Percentiles rank a stretch among this genome's conserved stretches.
phyloP scores from a whole-genome alignment of 78 protist genomes.

The Dictyostelium intermedium region DNA sequence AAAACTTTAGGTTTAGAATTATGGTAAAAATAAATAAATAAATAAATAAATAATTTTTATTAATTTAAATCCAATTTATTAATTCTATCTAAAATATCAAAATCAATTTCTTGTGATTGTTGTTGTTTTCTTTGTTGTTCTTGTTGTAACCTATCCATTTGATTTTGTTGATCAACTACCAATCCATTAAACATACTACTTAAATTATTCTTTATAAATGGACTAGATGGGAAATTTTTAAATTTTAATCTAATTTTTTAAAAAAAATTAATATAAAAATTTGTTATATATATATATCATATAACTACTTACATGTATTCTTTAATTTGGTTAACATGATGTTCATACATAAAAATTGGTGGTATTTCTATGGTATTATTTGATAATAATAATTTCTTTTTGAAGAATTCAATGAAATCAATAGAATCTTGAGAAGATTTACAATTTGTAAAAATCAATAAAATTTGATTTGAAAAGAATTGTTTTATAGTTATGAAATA shows the following conservation, averaged over 20 bases:
- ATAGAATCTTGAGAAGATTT: not conserved
- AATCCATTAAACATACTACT: not conserved
- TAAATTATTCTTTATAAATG: not conserved
- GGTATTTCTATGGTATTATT: not conserved
- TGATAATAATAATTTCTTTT: not conserved
- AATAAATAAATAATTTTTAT: not conserved
- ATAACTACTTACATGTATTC: conserved; percentile 2
- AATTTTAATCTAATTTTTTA: not conserved
- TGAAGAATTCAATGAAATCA: not conserved
- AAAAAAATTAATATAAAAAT: not conserved
- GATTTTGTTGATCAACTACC: not conserved
- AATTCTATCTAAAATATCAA: not conserved
- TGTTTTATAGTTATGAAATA: not conserved
- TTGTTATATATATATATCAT: too few relatives aligned
- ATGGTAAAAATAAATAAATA: not conserved
- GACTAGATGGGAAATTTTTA: not conserved
- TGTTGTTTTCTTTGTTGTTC: not conserved
- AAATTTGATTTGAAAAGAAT: not conserved
- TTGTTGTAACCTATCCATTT: not conserved
- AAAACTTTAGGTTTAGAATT: conserved; percentile 26
- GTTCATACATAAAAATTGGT: conserved; percentile 1
- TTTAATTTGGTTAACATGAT: not conserved
- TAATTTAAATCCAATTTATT: conserved; percentile 3
- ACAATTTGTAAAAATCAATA: not conserved
- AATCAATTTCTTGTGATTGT: not conserved